phyloP scores from a whole-genome alignment of 106 monocot species.

The Dendrobium catenatum region DNA sequence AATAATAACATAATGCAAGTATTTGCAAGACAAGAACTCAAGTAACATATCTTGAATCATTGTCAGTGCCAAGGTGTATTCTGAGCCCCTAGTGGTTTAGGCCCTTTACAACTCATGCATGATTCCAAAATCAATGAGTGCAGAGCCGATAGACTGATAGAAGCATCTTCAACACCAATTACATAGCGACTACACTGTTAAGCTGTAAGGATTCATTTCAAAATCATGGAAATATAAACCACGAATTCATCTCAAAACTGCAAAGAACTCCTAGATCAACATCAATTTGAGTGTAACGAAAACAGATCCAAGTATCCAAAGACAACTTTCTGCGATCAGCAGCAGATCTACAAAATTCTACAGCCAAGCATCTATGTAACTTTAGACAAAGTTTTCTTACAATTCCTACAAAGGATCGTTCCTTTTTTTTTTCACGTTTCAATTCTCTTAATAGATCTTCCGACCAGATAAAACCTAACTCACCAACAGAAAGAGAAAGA shows the following conservation, averaged over 20 bases:
- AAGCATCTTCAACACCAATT: background rate
- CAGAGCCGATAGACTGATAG: background rate
- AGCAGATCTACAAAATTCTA: conserved; percentile 1
- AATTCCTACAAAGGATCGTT: background rate
- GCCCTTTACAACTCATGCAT: background rate
- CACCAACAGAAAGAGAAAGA: background rate
- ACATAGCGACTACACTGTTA: background rate
- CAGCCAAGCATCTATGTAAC: background rate
- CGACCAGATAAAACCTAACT: conserved; percentile 1
- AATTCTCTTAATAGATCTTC: background rate
- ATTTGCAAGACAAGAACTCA: background rate
- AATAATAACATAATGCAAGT: no score
- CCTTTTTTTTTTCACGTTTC: background rate
- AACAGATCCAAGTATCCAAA: background rate
- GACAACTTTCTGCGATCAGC: background rate
- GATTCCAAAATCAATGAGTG: background rate
- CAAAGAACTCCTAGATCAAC: background rate
- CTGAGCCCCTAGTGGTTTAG: background rate
- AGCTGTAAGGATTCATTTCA: background rate
- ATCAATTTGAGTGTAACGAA: background rate
- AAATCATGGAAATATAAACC: background rate
- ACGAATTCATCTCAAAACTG: background rate
- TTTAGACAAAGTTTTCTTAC: background rate
- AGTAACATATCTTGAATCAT: background rate
- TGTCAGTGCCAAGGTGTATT: background rate